Base-by-base conservation (phyloP, 108 stramenopile genomes). In the Cyclotella baltica region DNA sequence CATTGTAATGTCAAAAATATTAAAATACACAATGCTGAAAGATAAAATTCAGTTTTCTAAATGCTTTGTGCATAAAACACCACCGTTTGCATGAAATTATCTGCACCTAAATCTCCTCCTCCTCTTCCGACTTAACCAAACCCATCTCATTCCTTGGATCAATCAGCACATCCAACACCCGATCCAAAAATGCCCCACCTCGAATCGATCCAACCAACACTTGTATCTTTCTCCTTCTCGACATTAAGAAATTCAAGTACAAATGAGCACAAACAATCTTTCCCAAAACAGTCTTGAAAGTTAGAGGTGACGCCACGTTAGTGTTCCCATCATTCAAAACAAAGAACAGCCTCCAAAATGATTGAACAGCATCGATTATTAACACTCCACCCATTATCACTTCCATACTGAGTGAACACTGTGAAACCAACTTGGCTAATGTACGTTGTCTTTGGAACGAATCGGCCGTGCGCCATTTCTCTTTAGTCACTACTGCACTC, bases 111-210 rank as follows among this genome's bases (percentile, higher is more conserved):
- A 11, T 43, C 40, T 43, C 40, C 40, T 72, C 55, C 51, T 4
- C 56, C 23, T 59, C 74, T 31, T 48, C 38, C 20, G 38, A 57
- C 18, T 43, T 51, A 25, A 34, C 37, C 48, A 92, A 66, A 34
- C 93, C 93, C 88, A 93, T 87, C 0, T 88, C 86, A 37, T 73
- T 80, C 25, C 22, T 58, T 0, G 93, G 93, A 68, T 93, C 87
- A 0, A 79, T 58, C 52, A 91, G 66, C 10, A 80, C 71, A 77
- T 93, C 85, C 72, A 91, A 69, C 0, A 93, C 70, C 20, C 83
- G 85, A 62, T 85, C 78, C 15, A 90, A 87, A 28, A 91, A 37
- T 16, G 90, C 88, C 13, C 88, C 89, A 36, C 88, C 89, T 63
- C 90, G 90, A 3, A 92, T 76, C 22, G 78, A 73, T 28, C 72